These are phyloP conservation scores for Centrapalus pauciflorus DNA, from an alignment of 129 eudicot genomes.

Conservation along the genomic window DNA sequence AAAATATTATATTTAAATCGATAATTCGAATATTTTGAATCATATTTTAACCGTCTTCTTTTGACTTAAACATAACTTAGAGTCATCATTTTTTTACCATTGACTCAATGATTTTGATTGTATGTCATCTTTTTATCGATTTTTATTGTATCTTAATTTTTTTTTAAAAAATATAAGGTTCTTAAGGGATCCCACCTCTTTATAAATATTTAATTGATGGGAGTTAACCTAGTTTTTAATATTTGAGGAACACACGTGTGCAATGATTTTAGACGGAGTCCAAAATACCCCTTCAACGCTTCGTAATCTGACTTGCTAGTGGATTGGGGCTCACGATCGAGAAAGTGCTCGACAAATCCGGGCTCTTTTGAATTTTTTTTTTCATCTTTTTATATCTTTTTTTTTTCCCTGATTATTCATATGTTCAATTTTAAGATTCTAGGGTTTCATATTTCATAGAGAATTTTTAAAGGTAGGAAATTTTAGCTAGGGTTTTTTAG, in stretches of 20 bases:
- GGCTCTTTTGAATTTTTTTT: not conserved
- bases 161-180: too few relatives aligned
- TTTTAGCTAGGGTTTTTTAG: constrained; percentile 19
- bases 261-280: constrained; percentile 20
- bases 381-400: not conserved
- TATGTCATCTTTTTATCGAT: too few relatives aligned
- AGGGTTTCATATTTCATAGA: constrained; percentile 22
- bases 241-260: constrained; percentile 12
- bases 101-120: too few relatives aligned
- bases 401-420: not conserved
- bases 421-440: constrained; percentile 4
- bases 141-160: too few relatives aligned
- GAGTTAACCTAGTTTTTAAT: not conserved
- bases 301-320: not conserved
- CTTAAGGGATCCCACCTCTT: too few relatives aligned
- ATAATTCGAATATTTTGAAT: too few relatives aligned
- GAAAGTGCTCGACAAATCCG: constrained; percentile 5
- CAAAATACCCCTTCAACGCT: constrained; percentile 4
- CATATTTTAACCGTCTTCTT: too few relatives aligned
- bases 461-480: not conserved
- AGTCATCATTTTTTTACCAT: too few relatives aligned
- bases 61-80: too few relatives aligned
- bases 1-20: too few relatives aligned
- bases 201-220: too few relatives aligned
- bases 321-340: constrained; percentile 20